phyloP scores from a whole-genome alignment of 768 basidiomycete genomes.

The Suillus occidentalis region DNA sequence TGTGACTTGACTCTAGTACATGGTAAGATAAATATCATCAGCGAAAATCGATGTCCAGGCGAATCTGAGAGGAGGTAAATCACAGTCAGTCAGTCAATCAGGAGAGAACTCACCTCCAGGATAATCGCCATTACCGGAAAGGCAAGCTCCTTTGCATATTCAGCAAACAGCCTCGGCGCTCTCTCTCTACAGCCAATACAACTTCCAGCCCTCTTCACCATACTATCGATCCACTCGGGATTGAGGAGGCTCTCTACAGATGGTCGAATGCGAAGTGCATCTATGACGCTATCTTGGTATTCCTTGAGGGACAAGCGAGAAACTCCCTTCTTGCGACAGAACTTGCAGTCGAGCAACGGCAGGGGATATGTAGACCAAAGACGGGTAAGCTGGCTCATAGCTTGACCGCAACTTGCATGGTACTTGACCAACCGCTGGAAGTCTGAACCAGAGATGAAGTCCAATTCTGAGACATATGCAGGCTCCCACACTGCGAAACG shows the following conservation, averaged over 20 bases:
- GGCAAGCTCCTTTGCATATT: slow-evolving; percentile 29
- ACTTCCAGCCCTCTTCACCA: slow-evolving; percentile 32
- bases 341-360: slow-evolving; percentile 33
- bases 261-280: slow-evolving; percentile 31
- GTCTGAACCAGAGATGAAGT: slow-evolving; percentile 37
- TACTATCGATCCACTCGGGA: slow-evolving; percentile 30
- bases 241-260: slow-evolving; percentile 32
- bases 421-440: slow-evolving; percentile 38
- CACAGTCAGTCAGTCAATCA: neutral
- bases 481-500: slow-evolving; percentile 35
- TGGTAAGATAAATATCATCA: neutral
- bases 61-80: slow-evolving; percentile 1
- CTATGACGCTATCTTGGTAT: slow-evolving; percentile 36
- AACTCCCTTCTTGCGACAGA: slow-evolving; percentile 36
- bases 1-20: neutral
- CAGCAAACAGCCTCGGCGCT: slow-evolving; percentile 29
- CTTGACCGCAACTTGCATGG: slow-evolving; percentile 34
- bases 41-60: slow-evolving; percentile 5
- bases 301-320: slow-evolving; percentile 30
- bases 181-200: slow-evolving; percentile 30
- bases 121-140: slow-evolving; percentile 29
- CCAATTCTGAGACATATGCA: slow-evolving; percentile 35
- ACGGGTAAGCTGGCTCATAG: slow-evolving; percentile 33
- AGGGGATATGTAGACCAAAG: slow-evolving; percentile 33
- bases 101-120: slow-evolving; percentile 24